Conservation (phyloP, 495 filamentous ascomycete species). For the Penicillium malachiteum region DNA sequence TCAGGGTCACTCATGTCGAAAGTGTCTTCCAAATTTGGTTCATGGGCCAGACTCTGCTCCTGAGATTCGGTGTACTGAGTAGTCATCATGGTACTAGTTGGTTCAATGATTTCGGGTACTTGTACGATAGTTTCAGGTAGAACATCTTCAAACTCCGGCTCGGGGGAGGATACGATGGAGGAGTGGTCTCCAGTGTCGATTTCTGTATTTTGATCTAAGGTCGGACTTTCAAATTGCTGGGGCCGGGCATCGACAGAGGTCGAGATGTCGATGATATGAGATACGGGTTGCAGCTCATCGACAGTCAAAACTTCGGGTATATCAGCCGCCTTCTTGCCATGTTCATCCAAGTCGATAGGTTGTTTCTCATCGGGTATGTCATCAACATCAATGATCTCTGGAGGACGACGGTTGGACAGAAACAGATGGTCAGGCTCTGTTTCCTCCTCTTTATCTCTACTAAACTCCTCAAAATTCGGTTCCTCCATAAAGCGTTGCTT, state of each 20-base stretch:
- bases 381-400: conserved; percentile 49
- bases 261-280: neutral
- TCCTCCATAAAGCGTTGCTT: conserved; percentile 38
- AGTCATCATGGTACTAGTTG: neutral
- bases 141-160: conserved; percentile 56
- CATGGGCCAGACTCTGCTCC: conserved; percentile 25
- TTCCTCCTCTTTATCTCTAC: conserved; percentile 16
- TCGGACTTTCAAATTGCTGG: neutral
- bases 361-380: conserved; percentile 30
- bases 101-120: conserved; percentile 5
- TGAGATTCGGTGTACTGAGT: conserved; percentile 9
- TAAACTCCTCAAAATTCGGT: conserved; percentile 22
- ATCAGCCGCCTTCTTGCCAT: neutral
- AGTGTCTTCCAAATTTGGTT: conserved; percentile 35
- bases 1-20: conserved; percentile 78
- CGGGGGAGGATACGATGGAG: conserved; percentile 35
- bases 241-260: neutral
- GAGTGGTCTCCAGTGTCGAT: neutral
- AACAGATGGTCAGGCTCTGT: conserved; percentile 31
- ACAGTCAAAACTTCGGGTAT: neutral
- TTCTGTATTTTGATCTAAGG: neutral
- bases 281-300: neutral
- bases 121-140: conserved; percentile 8
- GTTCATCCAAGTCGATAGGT: conserved; percentile 43
- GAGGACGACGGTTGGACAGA: conserved; percentile 40